Percentiles rank a stretch among this genome's conserved stretches.
These are phyloP conservation scores for Zanthoxylum bungeanum DNA, from an alignment of 345 rosid genomes.

Conservation along the genomic window DNA sequence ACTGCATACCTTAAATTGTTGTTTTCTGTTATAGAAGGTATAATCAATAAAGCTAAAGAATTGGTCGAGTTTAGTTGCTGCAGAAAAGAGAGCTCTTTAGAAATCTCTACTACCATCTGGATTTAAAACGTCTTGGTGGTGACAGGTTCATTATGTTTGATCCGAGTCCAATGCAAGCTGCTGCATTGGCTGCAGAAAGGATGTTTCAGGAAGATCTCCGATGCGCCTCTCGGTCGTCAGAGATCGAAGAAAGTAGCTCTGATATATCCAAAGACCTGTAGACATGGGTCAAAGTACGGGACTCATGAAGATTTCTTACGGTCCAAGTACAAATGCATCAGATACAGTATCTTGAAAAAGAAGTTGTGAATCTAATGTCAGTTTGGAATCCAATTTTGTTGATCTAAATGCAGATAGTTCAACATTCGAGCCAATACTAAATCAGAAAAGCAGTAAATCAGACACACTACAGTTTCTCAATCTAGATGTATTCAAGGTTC, in stretches of 20 bases:
- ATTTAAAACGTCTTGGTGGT: conserved; percentile 81
- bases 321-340: conserved; percentile 8
- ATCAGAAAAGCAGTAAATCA: conserved; percentile 36
- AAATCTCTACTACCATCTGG: conserved; percentile 68
- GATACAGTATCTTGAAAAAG: conserved; percentile 42
- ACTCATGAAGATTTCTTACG: conserved; percentile 17
- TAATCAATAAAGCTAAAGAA: background rate
- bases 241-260: conserved; percentile 40
- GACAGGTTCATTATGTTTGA: conserved; percentile 69
- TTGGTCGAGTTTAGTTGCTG: conserved; percentile 35
- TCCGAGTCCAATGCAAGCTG: conserved; percentile 88
- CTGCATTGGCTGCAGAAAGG: conserved; percentile 98
- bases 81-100: conserved; percentile 64
- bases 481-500: conserved; percentile 12
- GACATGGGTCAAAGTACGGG: conserved; percentile 19
- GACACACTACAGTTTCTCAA: conserved; percentile 15
- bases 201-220: conserved; percentile 79
- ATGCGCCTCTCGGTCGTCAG: conserved; percentile 70
- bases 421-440: conserved; percentile 11
- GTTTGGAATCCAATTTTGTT: no score
- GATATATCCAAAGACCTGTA: conserved; percentile 28
- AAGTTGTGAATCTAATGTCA: no score
- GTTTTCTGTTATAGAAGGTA: no score
- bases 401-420: no score
- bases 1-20: no score